Evolutionary conservation across 345 rosid species (phyloP), one percentile per base, ranked within the genome.

Genomic region (Triadica sebifera): DNA sequence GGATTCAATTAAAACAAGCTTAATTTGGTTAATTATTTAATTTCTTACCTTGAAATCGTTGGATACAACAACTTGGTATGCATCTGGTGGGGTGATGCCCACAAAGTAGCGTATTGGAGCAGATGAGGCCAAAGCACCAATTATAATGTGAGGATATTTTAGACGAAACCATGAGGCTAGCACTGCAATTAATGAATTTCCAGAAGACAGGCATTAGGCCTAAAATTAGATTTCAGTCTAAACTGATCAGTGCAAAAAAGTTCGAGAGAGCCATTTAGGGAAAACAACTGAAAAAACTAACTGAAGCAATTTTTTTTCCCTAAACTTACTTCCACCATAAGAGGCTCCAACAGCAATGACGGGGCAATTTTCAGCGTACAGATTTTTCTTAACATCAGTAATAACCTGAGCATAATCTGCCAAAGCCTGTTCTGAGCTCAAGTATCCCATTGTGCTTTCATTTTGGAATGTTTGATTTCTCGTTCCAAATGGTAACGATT

Each of bases 11-110:
- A 13, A 60, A n/a, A n/a, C n/a, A 25, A 1, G 9, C 20, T 19
- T 47, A 19, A n/a, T 3, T n/a, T n/a, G 8, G 3, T 43, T 66
- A 4, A 10, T 1, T 10, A 24, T n/a, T n/a, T n/a, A 39, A 22
- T 20, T 56, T 60, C 46, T 71, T 78, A 85, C 86, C 58, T 12
- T 47, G 56, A 78, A 85, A 46, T 73, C 72, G 62, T 74, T 76
- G 0, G 83, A 47, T 20, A 81, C 80, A 11, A 79, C 41, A 0
- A 45, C 16, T 53, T 46, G 70, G 41, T 65, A 82, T 49, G 67
- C 84, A 34, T 81, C 68, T 0, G 47, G 69, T 20, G 86, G 81
- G 2, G 75, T 47, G 47, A 76, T 63, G 43, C 70, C 41, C 20
- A 70, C 79, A 11, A 73, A 78, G 65, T 75, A 78, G 15, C 82